Percentiles rank a stretch among this genome's conserved stretches.
Conservation (phyloP, 805 yeast species). For the Saccharomycopsis vini region DNA sequence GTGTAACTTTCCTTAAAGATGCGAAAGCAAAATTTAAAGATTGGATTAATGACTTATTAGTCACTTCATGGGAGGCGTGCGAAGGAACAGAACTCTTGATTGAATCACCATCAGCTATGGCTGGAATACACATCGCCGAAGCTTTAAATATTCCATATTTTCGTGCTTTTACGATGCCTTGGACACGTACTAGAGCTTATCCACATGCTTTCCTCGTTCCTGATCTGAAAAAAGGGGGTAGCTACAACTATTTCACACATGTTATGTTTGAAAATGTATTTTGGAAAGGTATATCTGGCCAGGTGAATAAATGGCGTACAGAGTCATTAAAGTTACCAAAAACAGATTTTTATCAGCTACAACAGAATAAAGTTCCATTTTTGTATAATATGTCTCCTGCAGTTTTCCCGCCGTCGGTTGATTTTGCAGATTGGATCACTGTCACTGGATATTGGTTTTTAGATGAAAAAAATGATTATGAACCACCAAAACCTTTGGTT, state of each 20-base stretch:
- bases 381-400: constrained; percentile 82
- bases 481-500: constrained; percentile 50
- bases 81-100: constrained; percentile 71
- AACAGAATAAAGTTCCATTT: constrained; percentile 77
- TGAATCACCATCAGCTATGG: constrained; percentile 96
- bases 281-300: constrained; percentile 87
- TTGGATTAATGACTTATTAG: constrained; percentile 73
- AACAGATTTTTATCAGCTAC: constrained; percentile 63
- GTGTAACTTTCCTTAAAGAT: constrained; percentile 72
- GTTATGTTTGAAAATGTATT: constrained; percentile 87
- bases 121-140: constrained; percentile 91
- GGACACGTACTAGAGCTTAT: constrained; percentile 93
- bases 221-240: constrained; percentile 86
- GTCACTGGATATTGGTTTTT: constrained; percentile 96
- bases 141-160: constrained; percentile 83
- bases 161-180: constrained; percentile 96
- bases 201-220: constrained; percentile 96
- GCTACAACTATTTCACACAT: constrained; percentile 86
- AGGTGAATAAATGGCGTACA: constrained; percentile 81
- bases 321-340: constrained; percentile 53
- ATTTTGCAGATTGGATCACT: constrained; percentile 90
- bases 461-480: constrained; percentile 50
- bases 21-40: constrained; percentile 71
- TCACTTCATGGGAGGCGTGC: constrained; percentile 80
- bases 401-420: constrained; percentile 86